Conservation (phyloP, 2,329 filamentous ascomycete genomes). For the Phialocephala subalpina region DNA sequence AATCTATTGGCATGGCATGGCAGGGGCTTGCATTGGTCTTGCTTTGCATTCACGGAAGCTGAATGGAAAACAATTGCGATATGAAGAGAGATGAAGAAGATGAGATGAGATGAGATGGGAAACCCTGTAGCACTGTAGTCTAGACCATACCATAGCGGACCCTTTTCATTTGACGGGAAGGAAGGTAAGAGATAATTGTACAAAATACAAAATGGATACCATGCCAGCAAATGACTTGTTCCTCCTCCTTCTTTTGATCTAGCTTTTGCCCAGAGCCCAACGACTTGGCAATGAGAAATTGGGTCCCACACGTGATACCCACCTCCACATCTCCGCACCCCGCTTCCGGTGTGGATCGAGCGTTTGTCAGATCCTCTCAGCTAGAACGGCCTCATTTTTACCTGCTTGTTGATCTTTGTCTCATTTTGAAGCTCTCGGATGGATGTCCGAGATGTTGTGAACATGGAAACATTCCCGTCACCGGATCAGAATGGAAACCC, state of each 20-base stretch:
- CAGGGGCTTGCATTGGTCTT: conserved; percentile 3
- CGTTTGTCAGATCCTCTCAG: neutral
- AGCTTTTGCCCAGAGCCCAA: too few species aligned
- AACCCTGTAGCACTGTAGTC: conserved; percentile 20
- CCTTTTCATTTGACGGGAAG: conserved; percentile 15
- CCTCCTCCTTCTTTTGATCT: too few species aligned
- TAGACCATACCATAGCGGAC: conserved; percentile 19
- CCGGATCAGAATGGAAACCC: neutral
- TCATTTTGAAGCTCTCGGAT: neutral
- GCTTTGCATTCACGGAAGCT: conserved; percentile 18
- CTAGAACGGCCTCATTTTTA: neutral
- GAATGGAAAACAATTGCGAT: conserved; percentile 8
- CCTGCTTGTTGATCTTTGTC: neutral
- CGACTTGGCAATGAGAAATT: neutral
- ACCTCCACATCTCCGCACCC: conserved; percentile 11
- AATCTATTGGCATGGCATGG: conserved; percentile 15
- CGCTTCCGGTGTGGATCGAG: neutral
- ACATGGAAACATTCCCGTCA: neutral
- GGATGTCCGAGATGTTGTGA: neutral
- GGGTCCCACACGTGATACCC: neutral
- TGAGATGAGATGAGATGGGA: conserved; percentile 18
- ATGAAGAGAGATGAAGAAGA: conserved; percentile 21
- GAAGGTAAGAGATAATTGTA: conserved; percentile 24
- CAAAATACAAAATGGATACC: conserved; percentile 27
- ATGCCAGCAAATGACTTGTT: neutral